phyloP scores from a whole-genome alignment of 306 rosid genomes.

The Clitoria ternatea region DNA sequence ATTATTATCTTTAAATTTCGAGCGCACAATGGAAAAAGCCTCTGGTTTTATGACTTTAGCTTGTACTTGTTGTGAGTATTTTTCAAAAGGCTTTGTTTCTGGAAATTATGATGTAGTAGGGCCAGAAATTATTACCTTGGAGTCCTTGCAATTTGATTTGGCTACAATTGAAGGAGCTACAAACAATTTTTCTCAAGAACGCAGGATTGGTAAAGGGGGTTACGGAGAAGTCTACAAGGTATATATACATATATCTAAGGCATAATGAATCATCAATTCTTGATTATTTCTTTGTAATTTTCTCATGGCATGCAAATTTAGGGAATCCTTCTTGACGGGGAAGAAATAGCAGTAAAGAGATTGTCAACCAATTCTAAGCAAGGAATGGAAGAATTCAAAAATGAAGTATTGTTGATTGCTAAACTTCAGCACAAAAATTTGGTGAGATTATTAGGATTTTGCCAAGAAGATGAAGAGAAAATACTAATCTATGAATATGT shows the following conservation, averaged over 20 bases:
- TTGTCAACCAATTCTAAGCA: slow-evolving; percentile 50
- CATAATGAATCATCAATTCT: background rate
- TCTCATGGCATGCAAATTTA: slow-evolving; percentile 15
- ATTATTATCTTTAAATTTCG: background rate
- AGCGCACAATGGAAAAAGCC: background rate
- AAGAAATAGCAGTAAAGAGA: slow-evolving; percentile 67
- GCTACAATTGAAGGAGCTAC: slow-evolving; percentile 50
- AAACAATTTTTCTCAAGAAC: slow-evolving; percentile 33
- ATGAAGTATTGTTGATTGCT: slow-evolving; percentile 59
- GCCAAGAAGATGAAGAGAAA: slow-evolving; percentile 48
- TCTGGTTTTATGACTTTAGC: background rate
- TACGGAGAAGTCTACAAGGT: slow-evolving; percentile 68
- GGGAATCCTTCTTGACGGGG: slow-evolving; percentile 52
- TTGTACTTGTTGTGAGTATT: background rate
- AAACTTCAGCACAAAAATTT: slow-evolving; percentile 78
- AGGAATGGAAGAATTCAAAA: slow-evolving; percentile 60
- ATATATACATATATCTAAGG: background rate
- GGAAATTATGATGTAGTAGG: slow-evolving; percentile 28
- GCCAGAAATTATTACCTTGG: slow-evolving; percentile 24
- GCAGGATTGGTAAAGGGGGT: slow-evolving; percentile 58
- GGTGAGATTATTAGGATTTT: slow-evolving; percentile 59
- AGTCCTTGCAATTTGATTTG: slow-evolving; percentile 45
- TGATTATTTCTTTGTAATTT: background rate
- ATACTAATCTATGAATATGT: slow-evolving; percentile 66
- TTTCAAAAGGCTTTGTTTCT: background rate